Evolutionary conservation across 2,329 filamentous ascomycete species (phyloP).

Genomic region (Didymosphaeria variabile): DNA sequence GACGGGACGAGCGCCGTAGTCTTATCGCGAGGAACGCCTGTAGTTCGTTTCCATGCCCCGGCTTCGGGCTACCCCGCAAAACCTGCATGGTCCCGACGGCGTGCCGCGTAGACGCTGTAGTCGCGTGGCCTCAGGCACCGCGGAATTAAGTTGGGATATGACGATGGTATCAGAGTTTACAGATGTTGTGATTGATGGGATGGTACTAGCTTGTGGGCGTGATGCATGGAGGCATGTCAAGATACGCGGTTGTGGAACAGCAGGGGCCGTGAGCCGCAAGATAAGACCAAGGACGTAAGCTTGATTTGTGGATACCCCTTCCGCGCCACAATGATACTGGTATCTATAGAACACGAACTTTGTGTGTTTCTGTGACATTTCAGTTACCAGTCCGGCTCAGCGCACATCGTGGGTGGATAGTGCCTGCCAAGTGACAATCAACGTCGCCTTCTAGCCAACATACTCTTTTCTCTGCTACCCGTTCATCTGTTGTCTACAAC

Average conservation of each 20-base stretch:
- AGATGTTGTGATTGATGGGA: neutral
- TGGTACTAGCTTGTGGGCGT: neutral
- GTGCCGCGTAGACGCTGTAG: neutral
- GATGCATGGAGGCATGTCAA: neutral
- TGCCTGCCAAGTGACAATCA: too few relatives aligned
- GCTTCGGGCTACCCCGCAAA: neutral
- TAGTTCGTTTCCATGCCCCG: neutral
- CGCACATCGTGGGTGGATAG: too few relatives aligned
- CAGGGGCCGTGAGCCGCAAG: slow-evolving; percentile 1
- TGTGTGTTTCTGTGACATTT: neutral
- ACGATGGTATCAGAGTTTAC: neutral
- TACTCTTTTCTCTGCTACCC: too few relatives aligned
- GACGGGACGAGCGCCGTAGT: neutral
- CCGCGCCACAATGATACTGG: neutral
- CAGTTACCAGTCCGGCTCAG: too few relatives aligned
- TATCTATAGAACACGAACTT: neutral
- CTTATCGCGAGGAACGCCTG: slow-evolving; percentile 4
- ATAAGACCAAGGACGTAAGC: neutral
- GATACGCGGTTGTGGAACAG: neutral
- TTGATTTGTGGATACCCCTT: neutral
- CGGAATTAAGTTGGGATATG: neutral
- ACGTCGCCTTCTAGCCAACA: too few relatives aligned
- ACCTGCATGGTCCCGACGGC: neutral
- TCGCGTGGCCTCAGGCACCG: neutral
- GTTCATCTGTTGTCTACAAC: slow-evolving; percentile 21